A percentile compares a stretch with the other conserved stretches of the same genome.
Evolutionary conservation across 257 asterid genomes (phyloP).

Genomic region (Fraxinus pennsylvanica): DNA sequence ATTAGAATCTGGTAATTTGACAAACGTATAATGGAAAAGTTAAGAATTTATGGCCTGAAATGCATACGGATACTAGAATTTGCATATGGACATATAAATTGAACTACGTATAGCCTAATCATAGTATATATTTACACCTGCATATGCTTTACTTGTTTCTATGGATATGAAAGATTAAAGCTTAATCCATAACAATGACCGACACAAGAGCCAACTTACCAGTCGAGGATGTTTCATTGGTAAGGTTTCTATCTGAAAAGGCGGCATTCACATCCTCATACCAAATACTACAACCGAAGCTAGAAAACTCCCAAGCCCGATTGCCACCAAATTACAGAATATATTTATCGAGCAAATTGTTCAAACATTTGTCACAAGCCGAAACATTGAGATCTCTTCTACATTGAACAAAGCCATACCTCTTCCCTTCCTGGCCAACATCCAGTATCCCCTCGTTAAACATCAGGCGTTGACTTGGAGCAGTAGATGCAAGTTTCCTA

Average conservation of each 20-base stretch:
- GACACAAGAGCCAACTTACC: not conserved
- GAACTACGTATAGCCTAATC: too few species aligned
- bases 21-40: not conserved
- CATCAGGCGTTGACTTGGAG: not conserved
- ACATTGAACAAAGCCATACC: not conserved
- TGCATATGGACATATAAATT: not conserved
- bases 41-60: too few species aligned
- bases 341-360: not conserved
- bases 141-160: too few species aligned
- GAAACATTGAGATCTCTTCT: not conserved
- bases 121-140: not conserved
- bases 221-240: not conserved
- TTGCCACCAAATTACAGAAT: not conserved
- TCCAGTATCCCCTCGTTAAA: not conserved
- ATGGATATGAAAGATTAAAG: not conserved
- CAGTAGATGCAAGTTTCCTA: conserved; percentile 1
- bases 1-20: not conserved
- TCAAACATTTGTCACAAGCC: not conserved
- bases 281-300: not conserved
- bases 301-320: not conserved
- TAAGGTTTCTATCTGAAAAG: not conserved
- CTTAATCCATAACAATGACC: too few species aligned
- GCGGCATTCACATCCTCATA: not conserved
- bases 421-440: not conserved
- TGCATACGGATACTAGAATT: not conserved